Conservation (phyloP, 345 rosid species). For the Salix caprea region DNA sequence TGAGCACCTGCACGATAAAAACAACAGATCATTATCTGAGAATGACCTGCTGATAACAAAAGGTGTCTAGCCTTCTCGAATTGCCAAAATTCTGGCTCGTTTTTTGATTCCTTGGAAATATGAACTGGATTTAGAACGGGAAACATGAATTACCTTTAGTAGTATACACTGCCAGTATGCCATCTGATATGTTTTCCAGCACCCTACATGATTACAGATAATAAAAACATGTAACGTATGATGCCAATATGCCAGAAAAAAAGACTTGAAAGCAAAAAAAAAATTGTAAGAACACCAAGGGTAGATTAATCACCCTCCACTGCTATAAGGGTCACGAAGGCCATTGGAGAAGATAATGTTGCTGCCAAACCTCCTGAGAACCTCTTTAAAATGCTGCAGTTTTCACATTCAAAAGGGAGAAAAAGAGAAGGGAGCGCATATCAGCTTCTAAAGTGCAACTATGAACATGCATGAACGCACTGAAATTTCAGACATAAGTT, state of each 20-base stretch:
- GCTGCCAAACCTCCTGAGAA: conserved; percentile 21
- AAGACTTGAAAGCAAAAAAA: neutral
- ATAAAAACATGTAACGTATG: neutral
- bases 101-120: too few relatives aligned
- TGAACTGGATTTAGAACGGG: too few relatives aligned
- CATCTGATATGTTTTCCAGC: conserved; percentile 18
- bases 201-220: conserved; percentile 3
- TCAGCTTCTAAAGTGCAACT: neutral
- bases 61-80: too few relatives aligned
- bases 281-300: neutral
- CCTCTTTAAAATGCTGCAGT: conserved; percentile 17
- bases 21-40: neutral
- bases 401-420: neutral
- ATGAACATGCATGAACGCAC: neutral
- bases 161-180: conserved; percentile 11
- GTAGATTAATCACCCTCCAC: conserved; percentile 16
- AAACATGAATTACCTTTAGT: conserved; percentile 8
- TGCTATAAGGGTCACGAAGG: conserved; percentile 25
- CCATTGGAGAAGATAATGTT: conserved; percentile 35
- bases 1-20: conserved; percentile 17
- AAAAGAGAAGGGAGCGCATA: neutral
- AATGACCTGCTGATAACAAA: neutral
- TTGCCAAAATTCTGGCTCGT: too few relatives aligned
- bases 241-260: neutral
- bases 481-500: neutral